Conservation (phyloP, 768 basidiomycete genomes). For the Exsudoporus frostii region DNA sequence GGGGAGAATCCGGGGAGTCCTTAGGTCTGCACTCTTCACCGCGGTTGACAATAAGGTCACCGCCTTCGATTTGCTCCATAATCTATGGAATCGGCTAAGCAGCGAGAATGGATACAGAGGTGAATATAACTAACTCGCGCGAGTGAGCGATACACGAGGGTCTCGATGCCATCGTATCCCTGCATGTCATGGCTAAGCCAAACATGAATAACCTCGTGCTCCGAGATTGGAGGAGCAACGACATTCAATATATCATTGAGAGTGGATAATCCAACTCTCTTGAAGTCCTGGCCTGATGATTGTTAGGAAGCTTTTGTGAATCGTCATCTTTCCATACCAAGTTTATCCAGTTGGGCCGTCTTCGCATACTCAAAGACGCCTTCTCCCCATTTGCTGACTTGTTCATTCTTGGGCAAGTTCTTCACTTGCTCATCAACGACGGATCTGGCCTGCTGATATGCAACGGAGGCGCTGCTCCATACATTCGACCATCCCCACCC, state of each 20-base stretch:
- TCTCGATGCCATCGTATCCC: slow-evolving; percentile 94
- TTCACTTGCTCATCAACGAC: slow-evolving; percentile 95
- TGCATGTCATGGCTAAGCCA: slow-evolving; percentile 96
- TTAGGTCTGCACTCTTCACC: slow-evolving; percentile 76
- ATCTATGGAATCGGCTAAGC: slow-evolving; percentile 45
- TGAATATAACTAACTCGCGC: slow-evolving; percentile 56
- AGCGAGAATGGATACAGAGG: neutral
- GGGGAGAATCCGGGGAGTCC: slow-evolving; percentile 40
- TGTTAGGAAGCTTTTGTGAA: neutral
- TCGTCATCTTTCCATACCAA: slow-evolving; percentile 52
- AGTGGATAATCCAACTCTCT: slow-evolving; percentile 81
- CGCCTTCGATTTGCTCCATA: slow-evolving; percentile 92
- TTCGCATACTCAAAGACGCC: slow-evolving; percentile 86
- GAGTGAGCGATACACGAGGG: slow-evolving; percentile 86
- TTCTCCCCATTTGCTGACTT: slow-evolving; percentile 85
- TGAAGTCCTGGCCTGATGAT: slow-evolving; percentile 79
- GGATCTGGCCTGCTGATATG: slow-evolving; percentile 80
- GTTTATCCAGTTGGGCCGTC: slow-evolving; percentile 83
- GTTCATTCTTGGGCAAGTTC: slow-evolving; percentile 79
- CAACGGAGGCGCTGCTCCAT: slow-evolving; percentile 86
- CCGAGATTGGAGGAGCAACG: slow-evolving; percentile 96
- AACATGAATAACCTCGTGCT: slow-evolving; percentile 96
- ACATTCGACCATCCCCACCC: slow-evolving; percentile 84
- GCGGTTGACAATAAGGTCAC: slow-evolving; percentile 84
- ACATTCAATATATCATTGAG: slow-evolving; percentile 91